Conservation (phyloP, 2,329 filamentous ascomycete species). For the Nemania serpens region DNA sequence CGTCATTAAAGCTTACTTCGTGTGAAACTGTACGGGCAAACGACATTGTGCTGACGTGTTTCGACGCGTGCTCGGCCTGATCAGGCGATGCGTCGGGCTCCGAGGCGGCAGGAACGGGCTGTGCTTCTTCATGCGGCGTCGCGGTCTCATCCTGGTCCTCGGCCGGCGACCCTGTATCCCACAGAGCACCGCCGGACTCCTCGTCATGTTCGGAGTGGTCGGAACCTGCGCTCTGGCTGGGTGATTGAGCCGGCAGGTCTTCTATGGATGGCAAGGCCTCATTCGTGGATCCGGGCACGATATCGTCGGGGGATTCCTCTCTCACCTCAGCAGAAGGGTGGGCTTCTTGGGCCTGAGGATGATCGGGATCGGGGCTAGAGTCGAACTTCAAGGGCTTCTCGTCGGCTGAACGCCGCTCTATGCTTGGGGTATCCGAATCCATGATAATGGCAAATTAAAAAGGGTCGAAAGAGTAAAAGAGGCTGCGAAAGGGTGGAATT, state of each 20-base stretch:
- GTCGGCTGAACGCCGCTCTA: constrained; percentile 48
- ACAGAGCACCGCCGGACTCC: constrained; percentile 35
- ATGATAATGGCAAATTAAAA: constrained; percentile 45
- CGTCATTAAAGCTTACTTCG: constrained; percentile 62
- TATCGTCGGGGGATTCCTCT: constrained; percentile 1
- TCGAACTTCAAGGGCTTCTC: constrained; percentile 24
- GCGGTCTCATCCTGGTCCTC: background rate
- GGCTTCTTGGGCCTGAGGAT: background rate
- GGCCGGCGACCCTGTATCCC: constrained; percentile 27
- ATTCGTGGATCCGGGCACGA: constrained; percentile 18
- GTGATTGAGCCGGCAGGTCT: constrained; percentile 19
- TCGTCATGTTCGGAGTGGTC: constrained; percentile 36
- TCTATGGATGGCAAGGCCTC: constrained; percentile 26
- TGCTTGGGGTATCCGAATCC: constrained; percentile 49
- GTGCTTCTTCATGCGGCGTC: constrained; percentile 9
- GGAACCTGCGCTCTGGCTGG: constrained; percentile 30
- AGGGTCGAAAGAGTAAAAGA: constrained; percentile 34
- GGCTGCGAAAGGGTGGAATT: constrained; percentile 28
- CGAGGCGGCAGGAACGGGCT: background rate
- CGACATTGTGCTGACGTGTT: constrained; percentile 65
- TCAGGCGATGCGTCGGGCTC: background rate
- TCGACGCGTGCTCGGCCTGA: constrained; percentile 43
- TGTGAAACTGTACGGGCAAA: constrained; percentile 68
- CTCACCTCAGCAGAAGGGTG: constrained; percentile 14
- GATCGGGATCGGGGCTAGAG: constrained; percentile 14